These are phyloP conservation scores for Sporisorium iseilematis-ciliati DNA, from an alignment of 1,284 basidiomycete species.

Conservation along the genomic window DNA sequence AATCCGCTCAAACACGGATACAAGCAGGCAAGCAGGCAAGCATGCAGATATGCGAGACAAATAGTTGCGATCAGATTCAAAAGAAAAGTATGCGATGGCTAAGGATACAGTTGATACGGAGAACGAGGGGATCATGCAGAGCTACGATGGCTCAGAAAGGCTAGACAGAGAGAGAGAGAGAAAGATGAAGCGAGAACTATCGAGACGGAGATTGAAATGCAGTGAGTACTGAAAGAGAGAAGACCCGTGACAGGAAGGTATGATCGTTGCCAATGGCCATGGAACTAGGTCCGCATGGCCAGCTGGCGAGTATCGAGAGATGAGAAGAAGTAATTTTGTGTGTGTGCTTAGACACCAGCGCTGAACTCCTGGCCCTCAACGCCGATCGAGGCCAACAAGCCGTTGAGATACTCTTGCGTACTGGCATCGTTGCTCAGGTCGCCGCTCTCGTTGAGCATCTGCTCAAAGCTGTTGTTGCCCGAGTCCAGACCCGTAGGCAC, in stretches of 20 bases:
- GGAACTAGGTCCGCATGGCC: neutral
- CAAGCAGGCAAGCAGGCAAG: neutral
- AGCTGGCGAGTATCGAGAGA: neutral
- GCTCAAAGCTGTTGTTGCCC: conserved; percentile 49
- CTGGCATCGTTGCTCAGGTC: conserved; percentile 43
- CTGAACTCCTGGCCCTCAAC: conserved; percentile 40
- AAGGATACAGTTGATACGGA: conserved; percentile 28
- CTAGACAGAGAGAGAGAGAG: neutral
- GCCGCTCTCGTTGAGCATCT: conserved; percentile 32
- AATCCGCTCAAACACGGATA: neutral
- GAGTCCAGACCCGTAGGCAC: conserved; percentile 25
- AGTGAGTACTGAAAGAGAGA: neutral
- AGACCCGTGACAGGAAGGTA: conserved; percentile 1
- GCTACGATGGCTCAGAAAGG: neutral
- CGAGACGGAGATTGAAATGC: conserved; percentile 2
- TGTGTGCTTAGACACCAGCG: conserved; percentile 6
- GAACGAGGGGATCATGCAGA: neutral
- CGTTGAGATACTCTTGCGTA: conserved; percentile 49
- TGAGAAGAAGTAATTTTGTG: neutral
- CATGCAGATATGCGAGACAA: conserved; percentile 1
- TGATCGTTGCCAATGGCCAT: neutral
- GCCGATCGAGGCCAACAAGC: conserved; percentile 51
- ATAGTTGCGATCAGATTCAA: neutral
- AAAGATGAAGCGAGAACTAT: neutral
- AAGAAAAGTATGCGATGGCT: conserved; percentile 23